Conservation (phyloP, 495 filamentous ascomycete species). For the Neurospora sp. region DNA sequence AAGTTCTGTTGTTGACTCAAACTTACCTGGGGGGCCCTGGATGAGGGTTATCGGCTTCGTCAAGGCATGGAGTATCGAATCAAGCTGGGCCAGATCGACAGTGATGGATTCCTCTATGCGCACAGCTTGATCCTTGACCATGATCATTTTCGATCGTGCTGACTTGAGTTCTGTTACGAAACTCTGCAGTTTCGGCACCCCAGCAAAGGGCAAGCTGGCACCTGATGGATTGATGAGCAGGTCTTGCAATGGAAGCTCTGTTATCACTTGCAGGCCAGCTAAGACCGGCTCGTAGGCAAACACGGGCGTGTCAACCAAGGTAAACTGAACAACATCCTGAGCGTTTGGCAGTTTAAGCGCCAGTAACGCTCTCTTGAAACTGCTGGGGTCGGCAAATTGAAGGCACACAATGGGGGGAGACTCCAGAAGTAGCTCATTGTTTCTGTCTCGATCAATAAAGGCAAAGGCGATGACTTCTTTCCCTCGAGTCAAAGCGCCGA, state of each 20-base stretch:
- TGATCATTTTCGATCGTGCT: background rate
- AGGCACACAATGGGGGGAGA: constrained; percentile 42
- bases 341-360: constrained; percentile 34
- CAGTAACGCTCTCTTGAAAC: constrained; percentile 23
- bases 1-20: background rate
- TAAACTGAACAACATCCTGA: constrained; percentile 28
- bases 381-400: constrained; percentile 36
- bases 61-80: constrained; percentile 47
- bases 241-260: constrained; percentile 42
- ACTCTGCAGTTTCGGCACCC: background rate
- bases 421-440: constrained; percentile 27
- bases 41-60: constrained; percentile 49
- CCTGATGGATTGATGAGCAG: constrained; percentile 33
- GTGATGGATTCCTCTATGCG: constrained; percentile 1
- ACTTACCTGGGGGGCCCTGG: constrained; percentile 66
- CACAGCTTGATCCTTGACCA: background rate
- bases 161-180: background rate
- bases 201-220: background rate
- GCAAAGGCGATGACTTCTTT: constrained; percentile 51
- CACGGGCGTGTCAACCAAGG: constrained; percentile 53
- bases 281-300: constrained; percentile 70
- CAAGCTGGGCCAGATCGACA: constrained; percentile 50
- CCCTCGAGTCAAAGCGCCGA: constrained; percentile 48
- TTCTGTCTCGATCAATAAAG: constrained; percentile 43
- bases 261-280: constrained; percentile 45